Conservation (phyloP, 208 protist species). For the Trypanosoma lewisi region DNA sequence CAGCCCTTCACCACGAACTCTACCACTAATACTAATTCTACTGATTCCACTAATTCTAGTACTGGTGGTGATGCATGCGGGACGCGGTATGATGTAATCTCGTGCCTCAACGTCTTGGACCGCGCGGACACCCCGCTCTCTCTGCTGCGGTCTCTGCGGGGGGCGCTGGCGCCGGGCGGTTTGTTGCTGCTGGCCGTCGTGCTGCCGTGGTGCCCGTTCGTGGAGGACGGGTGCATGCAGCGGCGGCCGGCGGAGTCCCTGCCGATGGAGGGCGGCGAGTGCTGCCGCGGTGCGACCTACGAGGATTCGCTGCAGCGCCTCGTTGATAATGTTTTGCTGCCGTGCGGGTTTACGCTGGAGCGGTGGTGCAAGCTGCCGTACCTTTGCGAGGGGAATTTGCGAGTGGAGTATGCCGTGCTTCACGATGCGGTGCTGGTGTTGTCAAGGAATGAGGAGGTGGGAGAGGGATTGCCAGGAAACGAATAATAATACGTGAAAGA, state of each 20-base stretch:
- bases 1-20: slow-evolving; percentile 47
- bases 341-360: slow-evolving; percentile 73
- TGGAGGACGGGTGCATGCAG: slow-evolving; percentile 60
- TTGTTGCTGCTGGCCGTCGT: slow-evolving; percentile 80
- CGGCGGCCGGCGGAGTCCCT: slow-evolving; percentile 58
- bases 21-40: too few relatives aligned
- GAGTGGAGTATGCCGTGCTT: slow-evolving; percentile 68
- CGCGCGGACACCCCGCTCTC: slow-evolving; percentile 59
- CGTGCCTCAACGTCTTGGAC: slow-evolving; percentile 85
- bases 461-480: not conserved
- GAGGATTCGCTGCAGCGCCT: slow-evolving; percentile 57
- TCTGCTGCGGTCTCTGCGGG: slow-evolving; percentile 65
- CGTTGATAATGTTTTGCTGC: slow-evolving; percentile 76
- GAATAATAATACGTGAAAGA: not conserved
- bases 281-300: slow-evolving; percentile 68
- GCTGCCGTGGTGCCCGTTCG: slow-evolving; percentile 87
- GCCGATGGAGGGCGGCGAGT: slow-evolving; percentile 79
- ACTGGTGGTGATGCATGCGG: slow-evolving; percentile 24
- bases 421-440: slow-evolving; percentile 81
- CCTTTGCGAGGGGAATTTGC: slow-evolving; percentile 78
- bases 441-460: slow-evolving; percentile 18
- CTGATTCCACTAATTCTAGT: too few relatives aligned
- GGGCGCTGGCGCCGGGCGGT: slow-evolving; percentile 45
- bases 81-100: slow-evolving; percentile 69
- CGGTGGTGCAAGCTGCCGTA: slow-evolving; percentile 84